Conservation (phyloP, 1,284 basidiomycete genomes). For the Earliella scabrosa region DNA sequence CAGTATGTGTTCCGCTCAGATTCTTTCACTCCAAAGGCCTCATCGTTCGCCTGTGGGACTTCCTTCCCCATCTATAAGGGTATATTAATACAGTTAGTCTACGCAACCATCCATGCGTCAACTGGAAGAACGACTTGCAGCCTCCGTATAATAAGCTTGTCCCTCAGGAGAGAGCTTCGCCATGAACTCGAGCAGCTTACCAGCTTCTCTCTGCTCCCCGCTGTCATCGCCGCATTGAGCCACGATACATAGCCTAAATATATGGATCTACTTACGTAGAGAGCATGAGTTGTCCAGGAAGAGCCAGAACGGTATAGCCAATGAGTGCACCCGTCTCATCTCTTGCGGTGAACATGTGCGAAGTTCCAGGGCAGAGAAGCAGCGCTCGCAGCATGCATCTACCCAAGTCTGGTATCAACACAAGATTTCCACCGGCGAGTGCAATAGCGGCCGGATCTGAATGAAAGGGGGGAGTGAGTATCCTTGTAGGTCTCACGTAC, state of each 20-base stretch:
- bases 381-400: slow-evolving; percentile 18
- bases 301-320: slow-evolving; percentile 14
- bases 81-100: neutral
- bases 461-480: neutral
- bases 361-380: neutral
- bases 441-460: slow-evolving; percentile 20
- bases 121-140: neutral
- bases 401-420: slow-evolving; percentile 10
- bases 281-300: slow-evolving; percentile 14
- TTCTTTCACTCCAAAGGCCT: slow-evolving; percentile 13
- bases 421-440: slow-evolving; percentile 14
- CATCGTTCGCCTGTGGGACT: slow-evolving; percentile 14
- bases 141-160: slow-evolving; percentile 11
- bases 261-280: slow-evolving; percentile 12
- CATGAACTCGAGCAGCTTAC: slow-evolving; percentile 9
- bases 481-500: too few relatives aligned
- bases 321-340: slow-evolving; percentile 17
- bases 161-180: slow-evolving; percentile 19
- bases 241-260: too few relatives aligned
- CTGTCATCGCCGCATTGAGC: neutral
- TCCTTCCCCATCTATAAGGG: slow-evolving; percentile 9
- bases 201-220: slow-evolving; percentile 16
- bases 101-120: neutral
- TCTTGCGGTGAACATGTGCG: neutral
- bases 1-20: slow-evolving; percentile 17